A percentile compares a stretch with the other conserved stretches of the same genome.
These are phyloP conservation scores for Gracilaria gracilis DNA, from an alignment of 23 red algal species.

Conservation along the genomic window DNA sequence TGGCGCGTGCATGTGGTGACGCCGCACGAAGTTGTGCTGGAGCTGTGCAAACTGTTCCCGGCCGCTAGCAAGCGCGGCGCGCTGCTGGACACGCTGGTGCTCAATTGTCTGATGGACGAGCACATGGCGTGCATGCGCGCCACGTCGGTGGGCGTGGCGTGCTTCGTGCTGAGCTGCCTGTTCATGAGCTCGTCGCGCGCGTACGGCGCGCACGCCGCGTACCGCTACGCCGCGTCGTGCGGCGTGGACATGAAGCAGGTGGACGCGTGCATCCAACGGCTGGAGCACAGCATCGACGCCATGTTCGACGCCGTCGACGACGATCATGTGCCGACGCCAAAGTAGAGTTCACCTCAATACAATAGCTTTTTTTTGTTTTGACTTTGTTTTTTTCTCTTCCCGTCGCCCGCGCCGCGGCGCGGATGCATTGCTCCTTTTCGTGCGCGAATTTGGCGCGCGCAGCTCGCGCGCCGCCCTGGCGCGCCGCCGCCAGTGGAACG, in stretches of 20 bases:
- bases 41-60: background rate
- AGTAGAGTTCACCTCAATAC: too few relatives aligned
- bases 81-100: conserved; percentile 13
- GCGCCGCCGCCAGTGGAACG: too few relatives aligned
- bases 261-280: conserved; percentile 5
- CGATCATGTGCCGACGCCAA: too few relatives aligned
- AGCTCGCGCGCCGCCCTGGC: too few relatives aligned
- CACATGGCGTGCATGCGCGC: conserved; percentile 3
- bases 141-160: conserved; percentile 57
- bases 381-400: too few relatives aligned
- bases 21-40: conserved; percentile 15
- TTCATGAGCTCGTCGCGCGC: background rate
- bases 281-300: background rate
- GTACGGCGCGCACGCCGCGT: background rate
- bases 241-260: conserved; percentile 47
- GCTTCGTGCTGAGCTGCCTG: background rate
- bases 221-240: background rate
- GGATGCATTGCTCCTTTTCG: too few relatives aligned
- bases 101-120: conserved; percentile 33
- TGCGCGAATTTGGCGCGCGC: too few relatives aligned
- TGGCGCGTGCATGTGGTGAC: conserved; percentile 57
- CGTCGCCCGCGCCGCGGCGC: too few relatives aligned
- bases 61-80: background rate
- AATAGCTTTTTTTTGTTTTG: too few relatives aligned
- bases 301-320: too few relatives aligned